A percentile compares a stretch with the other conserved stretches of the same genome.
phyloP scores from a whole-genome alignment of 2,329 filamentous ascomycete genomes.

The Epichloe coenophiala region DNA sequence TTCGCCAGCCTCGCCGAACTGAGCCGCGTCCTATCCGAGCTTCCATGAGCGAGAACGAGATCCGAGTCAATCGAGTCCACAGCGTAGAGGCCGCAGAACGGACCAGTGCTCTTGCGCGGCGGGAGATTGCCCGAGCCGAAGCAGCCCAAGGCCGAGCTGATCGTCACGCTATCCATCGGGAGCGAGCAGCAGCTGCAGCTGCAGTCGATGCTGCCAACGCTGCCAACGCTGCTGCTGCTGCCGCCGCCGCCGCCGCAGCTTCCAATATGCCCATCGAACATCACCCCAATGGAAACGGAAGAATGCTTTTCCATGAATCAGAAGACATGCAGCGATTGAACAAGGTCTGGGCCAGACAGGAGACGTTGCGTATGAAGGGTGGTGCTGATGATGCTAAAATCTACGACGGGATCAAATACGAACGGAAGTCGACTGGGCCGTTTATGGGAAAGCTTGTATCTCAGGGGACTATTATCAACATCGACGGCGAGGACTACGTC shows the following conservation, averaged over 20 bases:
- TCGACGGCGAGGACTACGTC: constrained; percentile 54
- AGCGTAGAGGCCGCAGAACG: constrained; percentile 27
- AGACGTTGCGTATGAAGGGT: constrained; percentile 29
- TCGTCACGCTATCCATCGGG: constrained; percentile 29
- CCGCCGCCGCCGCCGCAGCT: constrained; percentile 11
- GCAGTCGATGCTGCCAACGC: constrained; percentile 17
- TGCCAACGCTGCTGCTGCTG: constrained; percentile 11
- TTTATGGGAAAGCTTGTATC: constrained; percentile 52
- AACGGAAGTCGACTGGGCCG: constrained; percentile 45
- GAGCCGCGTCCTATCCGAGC: constrained; percentile 20
- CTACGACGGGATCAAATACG: constrained; percentile 47
- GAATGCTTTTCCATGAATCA: constrained; percentile 29
- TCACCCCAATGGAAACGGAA: constrained; percentile 13
- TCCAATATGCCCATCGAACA: constrained; percentile 8
- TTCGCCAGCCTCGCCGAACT: constrained; percentile 29
- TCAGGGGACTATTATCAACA: constrained; percentile 46
- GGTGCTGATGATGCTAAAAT: constrained; percentile 41
- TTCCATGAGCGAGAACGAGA: constrained; percentile 11
- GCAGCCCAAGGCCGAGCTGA: constrained; percentile 37
- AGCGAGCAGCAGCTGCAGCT: constrained; percentile 21
- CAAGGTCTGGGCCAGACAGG: constrained; percentile 41
- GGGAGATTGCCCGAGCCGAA: constrained; percentile 39
- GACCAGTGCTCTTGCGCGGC: constrained; percentile 34
- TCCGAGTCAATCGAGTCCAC: constrained; percentile 10
- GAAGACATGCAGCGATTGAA: constrained; percentile 38